Evolutionary conservation across 2,329 filamentous ascomycete species (phyloP).

Genomic region (Monascus ruber): DNA sequence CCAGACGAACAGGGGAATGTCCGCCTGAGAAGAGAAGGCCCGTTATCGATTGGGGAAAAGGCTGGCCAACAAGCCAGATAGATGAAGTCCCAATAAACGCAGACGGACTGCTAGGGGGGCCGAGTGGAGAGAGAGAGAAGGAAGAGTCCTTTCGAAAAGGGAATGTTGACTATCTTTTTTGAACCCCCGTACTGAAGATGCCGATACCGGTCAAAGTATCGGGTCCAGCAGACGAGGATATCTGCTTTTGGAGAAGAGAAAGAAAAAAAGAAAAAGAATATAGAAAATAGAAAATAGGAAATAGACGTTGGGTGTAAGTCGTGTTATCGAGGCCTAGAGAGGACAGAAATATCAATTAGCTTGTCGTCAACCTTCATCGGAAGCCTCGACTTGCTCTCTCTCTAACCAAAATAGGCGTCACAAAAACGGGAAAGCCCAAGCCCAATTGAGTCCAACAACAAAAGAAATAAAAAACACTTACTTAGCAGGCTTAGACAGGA

Average conservation of each 20-base stretch:
- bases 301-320: slow-evolving; percentile 15
- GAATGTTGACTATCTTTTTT: slow-evolving; percentile 66
- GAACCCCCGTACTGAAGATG: slow-evolving; percentile 57
- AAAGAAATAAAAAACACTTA: slow-evolving; percentile 38
- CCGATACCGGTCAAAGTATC: slow-evolving; percentile 80
- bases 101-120: slow-evolving; percentile 67
- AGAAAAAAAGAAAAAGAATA: slow-evolving; percentile 7
- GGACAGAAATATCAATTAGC: slow-evolving; percentile 9
- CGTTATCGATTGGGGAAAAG: slow-evolving; percentile 52
- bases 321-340: slow-evolving; percentile 54
- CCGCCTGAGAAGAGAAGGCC: slow-evolving; percentile 95
- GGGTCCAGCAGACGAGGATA: slow-evolving; percentile 68
- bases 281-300: slow-evolving; percentile 6
- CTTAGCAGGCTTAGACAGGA: slow-evolving; percentile 92
- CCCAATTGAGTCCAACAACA: slow-evolving; percentile 1
- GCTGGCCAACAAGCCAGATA: slow-evolving; percentile 69
- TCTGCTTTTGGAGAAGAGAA: slow-evolving; percentile 35
- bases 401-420: slow-evolving; percentile 1
- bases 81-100: slow-evolving; percentile 51
- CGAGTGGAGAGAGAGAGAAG: slow-evolving; percentile 65
- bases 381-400: neutral
- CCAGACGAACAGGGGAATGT: slow-evolving; percentile 93
- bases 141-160: slow-evolving; percentile 68
- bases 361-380: neutral
- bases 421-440: slow-evolving; percentile 1